Percentiles rank a stretch among this genome's conserved stretches.
Evolutionary conservation across 1,139 yeast genomes (phyloP).

Genomic region (Zygoascus meyerae): DNA sequence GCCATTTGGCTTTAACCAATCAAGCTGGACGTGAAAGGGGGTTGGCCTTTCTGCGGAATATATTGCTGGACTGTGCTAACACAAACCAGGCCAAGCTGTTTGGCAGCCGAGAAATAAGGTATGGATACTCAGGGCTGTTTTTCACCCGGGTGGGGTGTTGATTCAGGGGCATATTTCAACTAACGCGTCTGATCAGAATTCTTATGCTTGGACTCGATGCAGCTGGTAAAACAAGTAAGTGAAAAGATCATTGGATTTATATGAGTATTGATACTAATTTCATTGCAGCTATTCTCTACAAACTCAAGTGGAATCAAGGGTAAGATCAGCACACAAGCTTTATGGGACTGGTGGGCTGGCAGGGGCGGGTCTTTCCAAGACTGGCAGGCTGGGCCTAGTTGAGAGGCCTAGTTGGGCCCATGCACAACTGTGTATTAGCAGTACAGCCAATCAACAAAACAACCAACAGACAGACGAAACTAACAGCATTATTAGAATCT

Average conservation of each 20-base stretch:
- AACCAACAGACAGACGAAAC: background rate
- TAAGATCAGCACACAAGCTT: slow-evolving; percentile 15
- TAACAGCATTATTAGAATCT: slow-evolving; percentile 36
- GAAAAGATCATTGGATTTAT: background rate
- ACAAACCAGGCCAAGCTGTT: slow-evolving; percentile 39
- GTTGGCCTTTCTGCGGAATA: too few species aligned
- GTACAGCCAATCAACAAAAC: too few species aligned
- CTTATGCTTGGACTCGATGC: slow-evolving; percentile 89
- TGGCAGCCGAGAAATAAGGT: slow-evolving; percentile 40
- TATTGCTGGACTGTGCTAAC: slow-evolving; percentile 9
- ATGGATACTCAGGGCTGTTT: slow-evolving; percentile 7
- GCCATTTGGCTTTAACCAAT: too few species aligned
- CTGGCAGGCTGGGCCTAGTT: too few species aligned
- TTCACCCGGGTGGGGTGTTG: background rate
- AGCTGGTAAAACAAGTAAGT: slow-evolving; percentile 79
- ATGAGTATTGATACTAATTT: background rate
- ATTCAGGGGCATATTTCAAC: slow-evolving; percentile 7
- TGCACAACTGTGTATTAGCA: too few species aligned
- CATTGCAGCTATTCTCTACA: slow-evolving; percentile 50
- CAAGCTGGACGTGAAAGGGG: too few species aligned
- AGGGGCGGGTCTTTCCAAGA: background rate
- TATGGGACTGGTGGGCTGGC: background rate
- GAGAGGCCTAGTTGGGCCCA: too few species aligned
- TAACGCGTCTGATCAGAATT: slow-evolving; percentile 40
- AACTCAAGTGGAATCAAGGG: slow-evolving; percentile 66